Evolutionary conservation across 768 basidiomycete species (phyloP).

Genomic region (Mycena chlorophos): DNA sequence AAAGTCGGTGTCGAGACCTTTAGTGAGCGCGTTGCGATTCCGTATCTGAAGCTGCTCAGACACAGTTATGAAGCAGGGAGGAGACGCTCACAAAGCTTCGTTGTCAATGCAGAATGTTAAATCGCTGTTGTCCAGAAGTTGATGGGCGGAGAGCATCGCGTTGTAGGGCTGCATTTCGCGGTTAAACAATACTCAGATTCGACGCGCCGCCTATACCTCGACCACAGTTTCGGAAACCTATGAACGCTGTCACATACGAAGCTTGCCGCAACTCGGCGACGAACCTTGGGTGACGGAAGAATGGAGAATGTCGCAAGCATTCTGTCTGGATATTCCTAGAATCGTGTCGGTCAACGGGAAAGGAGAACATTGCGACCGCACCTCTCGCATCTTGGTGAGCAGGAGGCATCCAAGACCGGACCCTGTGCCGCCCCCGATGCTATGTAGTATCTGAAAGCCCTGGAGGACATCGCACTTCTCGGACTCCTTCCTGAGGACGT

Average conservation of each 20-base stretch:
- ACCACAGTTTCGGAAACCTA: constrained; percentile 57
- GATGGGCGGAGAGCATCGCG: constrained; percentile 79
- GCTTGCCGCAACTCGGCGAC: not conserved
- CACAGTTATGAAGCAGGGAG: not conserved
- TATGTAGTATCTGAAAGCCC: constrained; percentile 88
- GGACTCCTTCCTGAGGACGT: constrained; percentile 75
- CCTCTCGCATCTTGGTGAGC: constrained; percentile 81
- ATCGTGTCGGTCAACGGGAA: constrained; percentile 10
- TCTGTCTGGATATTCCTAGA: constrained; percentile 53
- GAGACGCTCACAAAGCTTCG: constrained; percentile 67
- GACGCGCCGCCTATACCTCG: constrained; percentile 53
- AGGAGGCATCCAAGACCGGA: constrained; percentile 82
- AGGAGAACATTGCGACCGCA: constrained; percentile 22
- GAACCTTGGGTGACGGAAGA: constrained; percentile 52
- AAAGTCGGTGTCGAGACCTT: constrained; percentile 68
- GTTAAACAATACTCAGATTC: not conserved
- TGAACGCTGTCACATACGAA: not conserved
- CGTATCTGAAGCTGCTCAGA: constrained; percentile 52
- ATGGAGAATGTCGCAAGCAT: constrained; percentile 59
- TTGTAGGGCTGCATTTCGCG: constrained; percentile 82
- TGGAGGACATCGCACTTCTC: constrained; percentile 86
- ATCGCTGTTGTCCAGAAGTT: constrained; percentile 87
- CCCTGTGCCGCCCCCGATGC: constrained; percentile 90
- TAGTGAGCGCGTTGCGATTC: constrained; percentile 65
- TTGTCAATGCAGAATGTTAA: constrained; percentile 85